Conservation (phyloP, 768 basidiomycete species). For the Leucocoprinus sp. region DNA sequence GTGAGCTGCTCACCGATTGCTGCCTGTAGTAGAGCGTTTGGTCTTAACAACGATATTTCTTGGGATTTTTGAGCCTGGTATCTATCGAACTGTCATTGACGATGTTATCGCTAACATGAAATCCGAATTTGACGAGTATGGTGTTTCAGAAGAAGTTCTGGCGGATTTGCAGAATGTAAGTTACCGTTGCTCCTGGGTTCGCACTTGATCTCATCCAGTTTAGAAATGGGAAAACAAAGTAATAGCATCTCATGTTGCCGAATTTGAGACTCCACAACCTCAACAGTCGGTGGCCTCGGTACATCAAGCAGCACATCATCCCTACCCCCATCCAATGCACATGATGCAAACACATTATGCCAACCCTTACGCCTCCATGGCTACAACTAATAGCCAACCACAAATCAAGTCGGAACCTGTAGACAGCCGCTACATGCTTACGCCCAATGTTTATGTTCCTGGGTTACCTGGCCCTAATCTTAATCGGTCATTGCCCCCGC, state of each 20-base stretch:
- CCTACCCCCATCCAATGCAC: conserved; percentile 56
- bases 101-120: conserved; percentile 86
- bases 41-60: conserved; percentile 39
- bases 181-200: conserved; percentile 19
- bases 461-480: conserved; percentile 60
- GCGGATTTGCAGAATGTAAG: conserved; percentile 84
- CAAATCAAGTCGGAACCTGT: conserved; percentile 69
- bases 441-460: conserved; percentile 33
- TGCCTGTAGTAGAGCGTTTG: conserved; percentile 45
- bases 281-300: conserved; percentile 31
- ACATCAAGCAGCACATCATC: conserved; percentile 39
- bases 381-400: conserved; percentile 29
- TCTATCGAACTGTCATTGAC: conserved; percentile 94
- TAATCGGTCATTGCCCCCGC: conserved; percentile 39
- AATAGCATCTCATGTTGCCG: conserved; percentile 88
- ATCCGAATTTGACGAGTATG: conserved; percentile 94
- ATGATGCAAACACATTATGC: conserved; percentile 45
- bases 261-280: conserved; percentile 61
- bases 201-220: conserved; percentile 12
- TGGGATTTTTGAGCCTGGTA: conserved; percentile 64
- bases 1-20: conserved; percentile 74
- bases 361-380: conserved; percentile 42
- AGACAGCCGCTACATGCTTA: conserved; percentile 59
- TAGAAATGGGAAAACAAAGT: conserved; percentile 98
- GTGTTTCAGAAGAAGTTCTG: conserved; percentile 86